A percentile compares a stretch with the other conserved stretches of the same genome.
These are phyloP conservation scores for Casuarina equisetifolia DNA, from an alignment of 306 rosid genomes.

Conservation along the genomic window DNA sequence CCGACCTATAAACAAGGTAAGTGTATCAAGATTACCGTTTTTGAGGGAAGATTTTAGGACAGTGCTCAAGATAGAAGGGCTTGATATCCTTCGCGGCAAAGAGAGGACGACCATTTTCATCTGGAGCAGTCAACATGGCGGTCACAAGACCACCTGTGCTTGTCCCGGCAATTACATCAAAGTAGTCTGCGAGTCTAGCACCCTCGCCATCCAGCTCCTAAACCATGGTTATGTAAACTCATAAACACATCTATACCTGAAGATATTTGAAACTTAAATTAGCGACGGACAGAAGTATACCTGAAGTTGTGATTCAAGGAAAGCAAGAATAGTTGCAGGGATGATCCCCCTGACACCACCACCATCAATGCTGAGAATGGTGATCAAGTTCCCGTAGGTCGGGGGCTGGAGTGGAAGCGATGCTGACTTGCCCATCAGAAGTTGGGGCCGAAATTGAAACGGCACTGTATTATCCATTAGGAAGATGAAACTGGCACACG, in stretches of 20 bases:
- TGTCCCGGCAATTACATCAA: slow-evolving; percentile 68
- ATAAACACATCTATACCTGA: no score
- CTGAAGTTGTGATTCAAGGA: slow-evolving; percentile 70
- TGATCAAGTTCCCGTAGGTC: slow-evolving; percentile 57
- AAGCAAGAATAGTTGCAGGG: slow-evolving; percentile 61
- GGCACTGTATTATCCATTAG: no score
- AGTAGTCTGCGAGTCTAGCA: slow-evolving; percentile 71
- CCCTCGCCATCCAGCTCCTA: slow-evolving; percentile 66
- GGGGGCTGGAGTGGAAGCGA: slow-evolving; percentile 51
- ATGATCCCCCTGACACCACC: slow-evolving; percentile 83
- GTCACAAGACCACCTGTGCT: slow-evolving; percentile 72
- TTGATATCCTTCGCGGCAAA: slow-evolving; percentile 57
- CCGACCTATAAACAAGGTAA: no score
- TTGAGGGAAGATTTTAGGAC: slow-evolving; percentile 55
- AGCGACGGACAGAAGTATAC: background rate
- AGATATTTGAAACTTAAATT: no score
- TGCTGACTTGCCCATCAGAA: no score
- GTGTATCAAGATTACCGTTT: slow-evolving; percentile 15
- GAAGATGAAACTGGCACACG: no score
- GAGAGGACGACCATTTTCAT: slow-evolving; percentile 47
- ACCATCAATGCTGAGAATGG: slow-evolving; percentile 81
- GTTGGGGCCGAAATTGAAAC: no score
- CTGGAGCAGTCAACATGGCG: slow-evolving; percentile 59
- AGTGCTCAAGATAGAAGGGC: slow-evolving; percentile 48
- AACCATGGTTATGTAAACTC: background rate